A percentile compares a stretch with the other conserved stretches of the same genome.
Evolutionary conservation across 805 yeast genomes (phyloP).

Genomic region (Pichia nakasei): DNA sequence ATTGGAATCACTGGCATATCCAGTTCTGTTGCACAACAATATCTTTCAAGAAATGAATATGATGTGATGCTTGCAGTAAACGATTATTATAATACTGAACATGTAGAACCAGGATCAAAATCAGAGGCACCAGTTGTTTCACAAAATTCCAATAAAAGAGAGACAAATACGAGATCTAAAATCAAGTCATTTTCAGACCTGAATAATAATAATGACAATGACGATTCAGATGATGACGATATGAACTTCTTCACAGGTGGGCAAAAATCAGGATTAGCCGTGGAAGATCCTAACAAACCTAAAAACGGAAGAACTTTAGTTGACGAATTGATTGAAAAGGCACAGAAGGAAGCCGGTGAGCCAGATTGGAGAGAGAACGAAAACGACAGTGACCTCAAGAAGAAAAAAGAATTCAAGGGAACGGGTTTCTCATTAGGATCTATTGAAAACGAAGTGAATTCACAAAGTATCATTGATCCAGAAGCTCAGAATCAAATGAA

Average conservation of each 20-base stretch:
- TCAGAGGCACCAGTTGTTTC: conserved; percentile 1
- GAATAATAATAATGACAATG: conserved; percentile 18
- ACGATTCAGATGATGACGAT: conserved; percentile 29
- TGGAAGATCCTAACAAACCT: conserved; percentile 54
- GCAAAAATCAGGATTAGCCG: conserved; percentile 72
- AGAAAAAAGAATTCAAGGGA: conserved; percentile 33
- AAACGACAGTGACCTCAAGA: conserved; percentile 17
- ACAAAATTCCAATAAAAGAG: background rate
- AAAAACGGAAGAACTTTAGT: conserved; percentile 36
- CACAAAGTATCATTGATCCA: conserved; percentile 22
- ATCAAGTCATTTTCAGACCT: conserved; percentile 28
- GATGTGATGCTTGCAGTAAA: conserved; percentile 21
- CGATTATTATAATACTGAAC: conserved; percentile 18
- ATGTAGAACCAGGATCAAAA: conserved; percentile 3
- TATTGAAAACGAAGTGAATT: conserved; percentile 29
- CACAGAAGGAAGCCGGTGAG: conserved; percentile 52
- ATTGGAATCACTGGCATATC: conserved; percentile 19
- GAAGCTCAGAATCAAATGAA: conserved; percentile 6
- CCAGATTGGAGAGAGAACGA: conserved; percentile 27
- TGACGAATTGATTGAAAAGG: conserved; percentile 55
- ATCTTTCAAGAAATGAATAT: conserved; percentile 24
- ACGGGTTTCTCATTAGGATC: conserved; percentile 47
- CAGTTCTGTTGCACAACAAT: conserved; percentile 30
- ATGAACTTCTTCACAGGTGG: conserved; percentile 45
- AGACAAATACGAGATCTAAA: conserved; percentile 8